Evolutionary conservation across 1,139 yeast genomes (phyloP), one percentile per base, ranked within the genome.

Genomic region (Yamadazyma atmosphaerica): DNA sequence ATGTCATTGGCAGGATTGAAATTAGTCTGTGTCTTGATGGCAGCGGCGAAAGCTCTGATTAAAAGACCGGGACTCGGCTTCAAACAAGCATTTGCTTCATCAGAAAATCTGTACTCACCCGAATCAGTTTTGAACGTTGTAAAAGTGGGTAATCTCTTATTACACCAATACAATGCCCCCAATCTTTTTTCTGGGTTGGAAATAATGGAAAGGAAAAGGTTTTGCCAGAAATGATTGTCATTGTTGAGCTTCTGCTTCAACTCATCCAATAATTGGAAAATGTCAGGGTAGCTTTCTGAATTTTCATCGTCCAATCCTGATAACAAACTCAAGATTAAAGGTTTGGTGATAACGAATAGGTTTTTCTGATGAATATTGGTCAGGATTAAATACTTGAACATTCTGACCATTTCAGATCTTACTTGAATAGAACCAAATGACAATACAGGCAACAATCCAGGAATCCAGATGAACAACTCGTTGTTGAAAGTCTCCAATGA

Each of bases 231-330:
- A 48, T 84, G 80, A 1, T 81, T 59, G 52, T 87, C 89, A 53
- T 88, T 83, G 30, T 68, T 66, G 23, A 88, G 58, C 35, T 78
- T 77, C n/a, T 46, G 50, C 49, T 81, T 79, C 50, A 89, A 71
- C 2, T 65, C 58, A 37, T 83, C 90, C 38, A 92, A 65, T 30
- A 90, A 56, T 1, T 65, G 65, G 40, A 88, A 50, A 1, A 81
- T 76, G 3, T 81, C 77, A 12, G 68, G 71, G 55, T 85, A 90
- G 24, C 83, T 80, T 54, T 92, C 98, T 15, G 92, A 82, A 33
- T 88, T 79, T 49, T 89, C 96, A 51, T 92, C 98, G 50, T 92
- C 98, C 35, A 94, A 73, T 0, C 96, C 96, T 0, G 96, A 89
- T 10, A 92, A 61, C 29, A 90, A 68, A 46, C 94, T 78, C 35